phyloP scores from a whole-genome alignment of 768 basidiomycete species.

The Mycena kentingensis region DNA sequence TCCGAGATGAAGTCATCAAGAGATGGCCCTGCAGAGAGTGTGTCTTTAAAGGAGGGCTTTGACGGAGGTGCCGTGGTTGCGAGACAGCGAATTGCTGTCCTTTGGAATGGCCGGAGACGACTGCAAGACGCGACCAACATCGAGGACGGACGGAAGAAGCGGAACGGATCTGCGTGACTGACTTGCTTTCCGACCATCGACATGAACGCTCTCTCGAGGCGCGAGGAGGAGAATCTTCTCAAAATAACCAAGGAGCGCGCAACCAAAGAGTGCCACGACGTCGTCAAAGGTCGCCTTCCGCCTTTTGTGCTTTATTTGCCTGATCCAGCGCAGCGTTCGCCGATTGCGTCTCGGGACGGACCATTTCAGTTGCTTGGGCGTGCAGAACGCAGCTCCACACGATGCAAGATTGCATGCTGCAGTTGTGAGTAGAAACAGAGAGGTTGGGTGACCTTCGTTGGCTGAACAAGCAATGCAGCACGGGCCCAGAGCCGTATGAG shows the following conservation, averaged over 20 bases:
- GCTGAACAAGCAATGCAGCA: conserved; percentile 45
- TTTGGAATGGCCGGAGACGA: conserved; percentile 15
- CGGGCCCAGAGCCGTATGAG: conserved; percentile 75
- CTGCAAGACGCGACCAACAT: conserved; percentile 13
- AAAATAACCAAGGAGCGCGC: conserved; percentile 82
- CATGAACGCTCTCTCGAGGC: conserved; percentile 85
- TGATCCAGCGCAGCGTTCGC: conserved; percentile 65
- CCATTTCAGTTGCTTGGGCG: conserved; percentile 83
- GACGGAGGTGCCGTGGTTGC: conserved; percentile 48
- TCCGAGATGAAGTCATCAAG: conserved; percentile 83
- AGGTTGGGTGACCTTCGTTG: too few species aligned
- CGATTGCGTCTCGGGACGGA: conserved; percentile 78
- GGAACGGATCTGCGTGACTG: background rate
- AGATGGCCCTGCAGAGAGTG: conserved; percentile 66
- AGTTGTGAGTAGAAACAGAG: conserved; percentile 60
- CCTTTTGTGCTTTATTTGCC: background rate
- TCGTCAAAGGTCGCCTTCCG: conserved; percentile 64
- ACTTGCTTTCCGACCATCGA: conserved; percentile 8
- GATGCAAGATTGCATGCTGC: conserved; percentile 78
- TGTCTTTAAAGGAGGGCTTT: conserved; percentile 50
- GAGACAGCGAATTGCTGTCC: conserved; percentile 37
- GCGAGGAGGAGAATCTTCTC: conserved; percentile 84
- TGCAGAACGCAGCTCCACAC: conserved; percentile 69
- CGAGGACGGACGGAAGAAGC: background rate
- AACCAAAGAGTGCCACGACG: conserved; percentile 71